A percentile compares a stretch with the other conserved stretches of the same genome.
These are phyloP conservation scores for Corrigiola litoralis DNA, from an alignment of 179 eudicot species.

Conservation along the genomic window DNA sequence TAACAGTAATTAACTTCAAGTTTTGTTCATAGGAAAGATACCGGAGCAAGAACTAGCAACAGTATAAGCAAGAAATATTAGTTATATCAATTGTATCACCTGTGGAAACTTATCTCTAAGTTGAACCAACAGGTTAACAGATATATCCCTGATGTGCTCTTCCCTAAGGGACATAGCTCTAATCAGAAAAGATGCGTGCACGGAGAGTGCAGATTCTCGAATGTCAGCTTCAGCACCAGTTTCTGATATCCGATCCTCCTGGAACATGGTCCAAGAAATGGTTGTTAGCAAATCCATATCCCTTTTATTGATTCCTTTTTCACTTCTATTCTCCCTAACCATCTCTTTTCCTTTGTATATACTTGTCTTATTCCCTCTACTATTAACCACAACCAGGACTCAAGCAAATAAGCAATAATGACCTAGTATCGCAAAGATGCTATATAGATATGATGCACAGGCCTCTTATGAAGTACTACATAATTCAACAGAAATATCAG, in stretches of 20 bases:
- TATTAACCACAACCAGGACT: too few species aligned
- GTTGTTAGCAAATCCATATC: background rate
- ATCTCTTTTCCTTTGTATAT: background rate
- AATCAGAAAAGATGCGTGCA: slow-evolving; percentile 88
- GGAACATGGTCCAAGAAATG: slow-evolving; percentile 4
- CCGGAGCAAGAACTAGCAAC: background rate
- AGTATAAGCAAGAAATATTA: slow-evolving; percentile 5
- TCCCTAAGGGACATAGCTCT: slow-evolving; percentile 89
- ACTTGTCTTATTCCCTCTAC: too few species aligned
- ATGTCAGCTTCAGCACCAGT: slow-evolving; percentile 71
- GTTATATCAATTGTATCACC: slow-evolving; percentile 35
- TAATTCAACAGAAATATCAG: too few species aligned
- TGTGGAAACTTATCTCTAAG: slow-evolving; percentile 93
- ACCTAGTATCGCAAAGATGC: too few species aligned
- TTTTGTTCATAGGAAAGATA: background rate
- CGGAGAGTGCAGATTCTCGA: slow-evolving; percentile 73
- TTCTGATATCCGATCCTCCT: slow-evolving; percentile 77
- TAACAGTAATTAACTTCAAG: slow-evolving; percentile 16
- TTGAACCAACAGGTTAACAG: slow-evolving; percentile 70
- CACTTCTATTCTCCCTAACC: background rate
- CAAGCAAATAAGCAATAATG: too few species aligned
- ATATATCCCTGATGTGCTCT: slow-evolving; percentile 80
- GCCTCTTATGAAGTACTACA: too few species aligned
- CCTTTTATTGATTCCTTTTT: background rate
- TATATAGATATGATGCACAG: too few species aligned